Base-by-base conservation (phyloP, 2,329 filamentous ascomycete genomes). In the Claviceps pazoutovae region DNA sequence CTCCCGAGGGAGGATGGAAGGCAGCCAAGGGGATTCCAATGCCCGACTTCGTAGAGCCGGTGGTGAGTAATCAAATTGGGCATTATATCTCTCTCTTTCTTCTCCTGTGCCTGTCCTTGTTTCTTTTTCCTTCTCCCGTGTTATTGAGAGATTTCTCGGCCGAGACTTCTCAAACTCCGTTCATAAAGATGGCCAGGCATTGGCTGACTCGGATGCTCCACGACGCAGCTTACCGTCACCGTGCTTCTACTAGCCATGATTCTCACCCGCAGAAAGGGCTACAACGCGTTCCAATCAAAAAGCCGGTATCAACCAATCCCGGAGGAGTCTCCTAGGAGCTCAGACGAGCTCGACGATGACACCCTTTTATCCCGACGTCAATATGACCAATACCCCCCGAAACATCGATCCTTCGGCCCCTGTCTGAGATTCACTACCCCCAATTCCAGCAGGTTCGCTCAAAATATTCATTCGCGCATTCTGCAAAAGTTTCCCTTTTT, bases 401-500 rank as follows among this genome's bases (percentile, higher is more conserved):
- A 59, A 52, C 46, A 44, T 6, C 56, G 58, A 21, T 53, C 48
- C 21, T 48, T 56, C 7, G 52, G 52, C 4, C 52, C 50, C 14
- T 58, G 55, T 21, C 30, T 56, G 53, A 55, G 54, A 36, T 69
- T 84, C 19, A 69, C 69, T 5, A 78, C 78, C 17, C 82, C 82
- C 2, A 82, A 85, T 62, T 84, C 81, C 1, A 68, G 69, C 41
- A 68, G 77, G 6, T 84, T 82, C 60, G 72, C 75, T 56, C 73
- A 78, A 55, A 75, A 78, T 46, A 66, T 83, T 13, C 68, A 85
- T 49, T 84, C 80, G 61, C 73, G 83, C 4, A 58, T 88, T 38
- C 72, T 88, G 14, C 73, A 73, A 53, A 82, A 78, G 60, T 79
- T 86, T 57, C 84, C 85, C 0, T 88, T 88, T 61, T 64, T 88